Evolutionary conservation across 306 rosid genomes (phyloP), one percentile per base, ranked within the genome.

Genomic region (Pterocarpus santalinus): DNA sequence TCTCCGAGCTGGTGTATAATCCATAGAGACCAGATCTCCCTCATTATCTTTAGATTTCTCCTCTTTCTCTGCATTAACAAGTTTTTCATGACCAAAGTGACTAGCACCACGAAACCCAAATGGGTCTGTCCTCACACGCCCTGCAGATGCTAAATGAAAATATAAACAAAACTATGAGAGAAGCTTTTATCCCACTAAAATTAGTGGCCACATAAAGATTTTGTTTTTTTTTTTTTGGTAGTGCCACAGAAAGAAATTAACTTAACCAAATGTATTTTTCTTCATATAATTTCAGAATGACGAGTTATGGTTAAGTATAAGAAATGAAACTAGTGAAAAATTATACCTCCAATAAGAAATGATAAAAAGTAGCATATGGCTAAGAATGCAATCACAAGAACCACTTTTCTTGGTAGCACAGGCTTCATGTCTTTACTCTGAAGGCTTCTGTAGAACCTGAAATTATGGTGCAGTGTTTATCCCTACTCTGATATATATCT

Each of bases 391-490:
- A 39, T 53, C 9, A 53, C 35, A 72, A 72, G 28, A 15, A 72
- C 65, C 33, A 16, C 1, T 15, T 2, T 34, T 58, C 35, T 72
- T 52, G 34, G 16, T 53, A 16, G 39, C 47, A 8, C 65, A 53
- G 14, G 77, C 77, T 53, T 72, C 77, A 72, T 72, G 13, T 32
- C 63, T 71, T 44, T 15, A 43, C 11, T 43, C 8, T 2, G 47
- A 35, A 35, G 22, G 46, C 69, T 35, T 64, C 46, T 64, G 30
- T 64, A 35, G 53, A 47, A 9, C 43, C 69, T 35, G 69, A 64
- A 64, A 16, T 35, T 64, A 64, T 14, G 47, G 2, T 35, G 17
- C 6, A 34, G 15, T 35, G 44, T 34, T 36, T 64, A 12, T 62
- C 5, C 5, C 41, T 9, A 3, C 34, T 14, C 36, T 5, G 62